Evolutionary conservation across 495 filamentous ascomycete genomes (phyloP), one percentile per base, ranked within the genome.

Genomic region (Aspergillus saccharolyticus): DNA sequence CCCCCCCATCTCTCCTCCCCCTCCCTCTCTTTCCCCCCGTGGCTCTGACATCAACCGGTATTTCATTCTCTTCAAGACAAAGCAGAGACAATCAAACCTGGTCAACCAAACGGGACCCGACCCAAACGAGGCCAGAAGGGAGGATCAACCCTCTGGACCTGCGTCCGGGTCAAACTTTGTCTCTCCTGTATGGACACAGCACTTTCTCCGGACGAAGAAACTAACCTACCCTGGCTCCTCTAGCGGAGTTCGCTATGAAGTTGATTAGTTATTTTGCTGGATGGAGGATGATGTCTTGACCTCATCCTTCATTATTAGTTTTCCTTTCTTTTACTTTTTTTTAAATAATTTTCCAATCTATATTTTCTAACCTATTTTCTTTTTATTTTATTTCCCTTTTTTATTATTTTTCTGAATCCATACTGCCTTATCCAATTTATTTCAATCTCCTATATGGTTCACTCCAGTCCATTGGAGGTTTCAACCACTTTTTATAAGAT

Each of bases 111-210:
- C 64, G 65, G 66, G 67, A 69, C 67, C 62, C 57, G 57, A 61
- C 62, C 67, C 66, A 73, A 73, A 73, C 70, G 61, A 72, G 66
- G 59, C 66, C 63, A 67, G 66, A 71, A 73, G 70, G 70, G 70
- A 74, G 72, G 74, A 75, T 76, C 74, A 72, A 63, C 70, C 74
- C 63, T 69, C 61, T 73, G 74, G 71, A 74, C 74, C 72, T 77
- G 72, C 72, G 71, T 75, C 70, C 70, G 71, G 73, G 58, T 74
- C 74, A 71, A 74, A 73, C 70, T 73, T 62, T 77, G 70, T 70
- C 65, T 70, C 63, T 68, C 61, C 65, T 64, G 67, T 64, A 65
- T 69, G 66, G 66, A 51, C 62, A 56, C 63, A 62, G 62, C 65
- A 54, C 65, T 66, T 68, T 70, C 70, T 70, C 69, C 70, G 70